Percentiles rank a stretch among this genome's conserved stretches.
Conservation (phyloP, 2,329 filamentous ascomycete genomes). For the Diplodia intermedia region DNA sequence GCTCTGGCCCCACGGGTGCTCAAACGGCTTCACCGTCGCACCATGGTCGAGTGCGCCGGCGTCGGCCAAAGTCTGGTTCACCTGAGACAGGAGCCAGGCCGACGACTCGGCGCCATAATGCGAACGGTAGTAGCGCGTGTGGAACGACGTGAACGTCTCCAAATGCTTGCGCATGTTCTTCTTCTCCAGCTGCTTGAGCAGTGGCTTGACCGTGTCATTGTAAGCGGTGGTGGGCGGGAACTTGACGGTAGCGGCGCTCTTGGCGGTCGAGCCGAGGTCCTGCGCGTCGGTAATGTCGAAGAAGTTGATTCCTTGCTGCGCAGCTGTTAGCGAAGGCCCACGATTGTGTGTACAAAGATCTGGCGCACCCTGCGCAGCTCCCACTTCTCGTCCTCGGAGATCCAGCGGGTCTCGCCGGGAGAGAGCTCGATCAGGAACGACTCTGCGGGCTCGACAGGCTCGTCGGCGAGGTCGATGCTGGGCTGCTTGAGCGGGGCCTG, state of each 20-base stretch:
- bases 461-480: neutral
- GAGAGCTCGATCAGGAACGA: constrained; percentile 80
- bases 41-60: constrained; percentile 72
- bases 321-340: constrained; percentile 37
- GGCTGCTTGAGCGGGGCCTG: constrained; percentile 31
- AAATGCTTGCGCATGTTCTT: constrained; percentile 78
- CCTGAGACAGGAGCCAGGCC: constrained; percentile 80
- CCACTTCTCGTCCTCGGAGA: constrained; percentile 97
- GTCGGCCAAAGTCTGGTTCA: constrained; percentile 72
- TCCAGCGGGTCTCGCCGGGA: constrained; percentile 83
- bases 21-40: constrained; percentile 75
- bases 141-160: constrained; percentile 77
- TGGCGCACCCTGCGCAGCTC: constrained; percentile 77
- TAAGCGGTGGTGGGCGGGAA: constrained; percentile 73
- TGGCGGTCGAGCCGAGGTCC: constrained; percentile 62
- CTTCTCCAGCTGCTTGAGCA: constrained; percentile 75
- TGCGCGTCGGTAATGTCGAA: constrained; percentile 88
- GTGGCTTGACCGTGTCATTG: constrained; percentile 69
- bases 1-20: constrained; percentile 86
- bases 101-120: constrained; percentile 82
- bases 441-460: constrained; percentile 27
- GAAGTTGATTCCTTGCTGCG: constrained; percentile 81
- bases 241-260: constrained; percentile 54
- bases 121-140: constrained; percentile 83
- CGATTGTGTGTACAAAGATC: neutral